These are phyloP conservation scores for Fusarium lateritium DNA, from an alignment of 2,329 filamentous ascomycete genomes.

Conservation along the genomic window DNA sequence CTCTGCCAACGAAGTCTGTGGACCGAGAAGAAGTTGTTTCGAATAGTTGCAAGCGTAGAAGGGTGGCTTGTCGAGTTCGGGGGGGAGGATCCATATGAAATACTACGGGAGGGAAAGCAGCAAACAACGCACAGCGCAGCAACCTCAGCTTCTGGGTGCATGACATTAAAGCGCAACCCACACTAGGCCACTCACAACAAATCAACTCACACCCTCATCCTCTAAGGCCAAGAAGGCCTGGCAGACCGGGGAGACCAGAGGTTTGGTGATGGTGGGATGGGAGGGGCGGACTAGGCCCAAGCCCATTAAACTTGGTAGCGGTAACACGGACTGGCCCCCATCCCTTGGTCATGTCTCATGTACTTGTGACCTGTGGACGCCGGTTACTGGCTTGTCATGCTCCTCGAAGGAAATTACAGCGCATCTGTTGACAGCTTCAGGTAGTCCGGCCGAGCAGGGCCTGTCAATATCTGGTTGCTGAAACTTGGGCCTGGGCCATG, in stretches of 20 bases:
- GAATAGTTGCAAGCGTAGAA: constrained; percentile 42
- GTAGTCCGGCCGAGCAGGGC: constrained; percentile 34
- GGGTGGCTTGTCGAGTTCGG: constrained; percentile 31
- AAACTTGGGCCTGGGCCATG: constrained; percentile 32
- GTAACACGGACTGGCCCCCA: constrained; percentile 26
- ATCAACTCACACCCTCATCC: constrained; percentile 11
- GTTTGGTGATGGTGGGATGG: constrained; percentile 39
- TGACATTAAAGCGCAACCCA: constrained; percentile 7
- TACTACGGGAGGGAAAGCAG: constrained; percentile 38
- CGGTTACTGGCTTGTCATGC: constrained; percentile 16
- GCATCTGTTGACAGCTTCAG: constrained; percentile 41
- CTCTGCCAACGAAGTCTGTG: constrained; percentile 71
- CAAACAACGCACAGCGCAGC: constrained; percentile 38
- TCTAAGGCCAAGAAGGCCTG: constrained; percentile 18
- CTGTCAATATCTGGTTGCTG: constrained; percentile 32
- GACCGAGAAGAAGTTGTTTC: constrained; percentile 45
- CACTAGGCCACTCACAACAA: constrained; percentile 11
- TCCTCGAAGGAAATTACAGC: constrained; percentile 43
- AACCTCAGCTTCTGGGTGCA: constrained; percentile 25
- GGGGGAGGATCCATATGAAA: constrained; percentile 45
- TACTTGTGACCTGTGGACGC: constrained; percentile 42
- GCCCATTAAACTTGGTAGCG: constrained; percentile 38
- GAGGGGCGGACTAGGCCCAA: constrained; percentile 26
- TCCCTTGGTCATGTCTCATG: constrained; percentile 29
- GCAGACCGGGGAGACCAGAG: constrained; percentile 22